Conservation (phyloP, 2,329 filamentous ascomycete genomes). For the Didymella pomorum region DNA sequence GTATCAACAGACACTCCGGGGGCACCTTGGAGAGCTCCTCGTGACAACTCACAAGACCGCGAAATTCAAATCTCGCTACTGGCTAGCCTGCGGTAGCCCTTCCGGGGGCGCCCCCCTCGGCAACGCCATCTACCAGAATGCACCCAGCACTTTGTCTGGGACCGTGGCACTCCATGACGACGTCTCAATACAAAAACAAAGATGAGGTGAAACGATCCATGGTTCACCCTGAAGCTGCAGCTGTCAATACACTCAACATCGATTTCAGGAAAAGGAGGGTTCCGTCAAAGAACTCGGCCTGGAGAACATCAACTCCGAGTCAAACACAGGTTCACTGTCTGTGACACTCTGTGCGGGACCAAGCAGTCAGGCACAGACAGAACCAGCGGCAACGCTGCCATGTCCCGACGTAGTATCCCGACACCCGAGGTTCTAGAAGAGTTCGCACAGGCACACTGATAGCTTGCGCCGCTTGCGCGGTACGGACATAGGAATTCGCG, state of each 20-base stretch:
- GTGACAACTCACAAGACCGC: not conserved
- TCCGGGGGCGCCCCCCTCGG: slow-evolving; percentile 7
- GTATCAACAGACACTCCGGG: slow-evolving; percentile 2
- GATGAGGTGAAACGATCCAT: slow-evolving; percentile 7
- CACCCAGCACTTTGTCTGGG: slow-evolving; percentile 4
- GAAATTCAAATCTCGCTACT: not conserved
- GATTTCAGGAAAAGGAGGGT: not conserved
- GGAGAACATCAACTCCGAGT: not conserved
- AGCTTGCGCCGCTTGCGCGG: not conserved
- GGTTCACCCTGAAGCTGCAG: slow-evolving; percentile 8
- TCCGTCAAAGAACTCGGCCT: not conserved
- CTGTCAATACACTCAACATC: not conserved
- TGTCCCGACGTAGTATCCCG: not conserved
- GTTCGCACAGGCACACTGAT: not conserved
- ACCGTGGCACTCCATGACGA: slow-evolving; percentile 10
- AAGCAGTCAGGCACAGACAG: not conserved
- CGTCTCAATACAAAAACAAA: slow-evolving; percentile 1
- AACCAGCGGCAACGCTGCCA: not conserved
- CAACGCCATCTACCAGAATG: slow-evolving; percentile 15
- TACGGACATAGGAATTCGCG: slow-evolving; percentile 1
- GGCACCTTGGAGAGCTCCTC: not conserved
- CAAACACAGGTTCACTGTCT: not conserved
- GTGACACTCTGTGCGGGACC: slow-evolving; percentile 1
- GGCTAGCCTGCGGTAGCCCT: slow-evolving; percentile 5
- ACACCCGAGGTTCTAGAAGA: slow-evolving; percentile 20